Base-by-base conservation (phyloP, 148 eudicot species). In the Vaccinium vitisidaea region DNA sequence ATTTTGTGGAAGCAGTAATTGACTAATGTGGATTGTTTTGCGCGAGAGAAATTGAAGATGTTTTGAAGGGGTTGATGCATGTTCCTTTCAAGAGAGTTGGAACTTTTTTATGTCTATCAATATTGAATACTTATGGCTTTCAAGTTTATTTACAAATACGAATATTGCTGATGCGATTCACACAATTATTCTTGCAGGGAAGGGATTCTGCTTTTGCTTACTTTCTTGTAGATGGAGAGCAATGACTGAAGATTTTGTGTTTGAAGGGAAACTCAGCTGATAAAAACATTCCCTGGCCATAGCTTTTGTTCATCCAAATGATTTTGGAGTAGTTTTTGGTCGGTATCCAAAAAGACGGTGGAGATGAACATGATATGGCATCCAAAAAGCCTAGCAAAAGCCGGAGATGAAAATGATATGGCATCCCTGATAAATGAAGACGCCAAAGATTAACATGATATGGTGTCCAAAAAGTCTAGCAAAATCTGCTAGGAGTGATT, bases 1-100 rank as follows among this genome's bases (percentile, higher is more conserved):
- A 0, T 30, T 30, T 30, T 30, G 32, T 30, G 43, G 43, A 39
- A 39, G 43, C 43, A 30, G 32, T 30, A 30, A 30, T 30, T 30
- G 32, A 1, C 1, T 30, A 30, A 30, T 30, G 32, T 30, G 32
- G 32, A 30, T 30, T 30, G 32, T 30, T 30, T 30, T 0, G 32
- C 32, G 32, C 32, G 32, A 30, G 32, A 30, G 32, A 30, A 30
- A 30, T 30, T 30, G 1, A 0, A 30, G 32, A 30, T 30, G 32
- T 30, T 30, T 30, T 30, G 32, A n/a, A 30, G 32, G 32, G 93
- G 82, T 83, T 56, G 89, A 88, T 80, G 65, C 79, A 23, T 83
- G 86, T 87, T 58, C 84, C 82, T 61, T 75, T 86, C 88, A 83
- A 84, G 89, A 85, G 86, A 80, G 85, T 87, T 85, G 80, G 52